Base-by-base conservation (phyloP, 345 rosid species). In the Citrus mangshanensis region DNA sequence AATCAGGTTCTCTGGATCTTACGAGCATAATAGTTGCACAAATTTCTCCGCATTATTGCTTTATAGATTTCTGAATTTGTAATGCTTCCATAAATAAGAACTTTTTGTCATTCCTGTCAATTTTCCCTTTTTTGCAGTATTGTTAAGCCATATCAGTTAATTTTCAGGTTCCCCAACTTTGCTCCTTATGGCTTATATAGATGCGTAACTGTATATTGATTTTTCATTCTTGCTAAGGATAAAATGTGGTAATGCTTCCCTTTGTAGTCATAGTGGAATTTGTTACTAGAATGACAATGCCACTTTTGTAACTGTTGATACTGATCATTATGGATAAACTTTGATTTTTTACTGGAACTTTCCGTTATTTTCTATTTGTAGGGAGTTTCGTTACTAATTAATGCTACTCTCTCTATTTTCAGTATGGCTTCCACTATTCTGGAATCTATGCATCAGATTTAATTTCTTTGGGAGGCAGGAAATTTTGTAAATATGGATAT, bases 401-500 rank as follows among this genome's bases (percentile, higher is more conserved):
- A 34, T 62, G 70, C 61, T 24, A 18, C 74, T 73, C 5, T 71
- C n/a, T 73, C 32, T 69, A 34, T 82, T 66, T 76, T 72, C 91
- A 89, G 89, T 64, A 80, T 81, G 87, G 82, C 64, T 80, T 80
- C 70, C 77, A 62, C 59, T 71, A 65, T 64, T 64, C 55, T 72
- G 78, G 83, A 70, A 81, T 75, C 68, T 54, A 72, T 84, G 79
- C 80, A 82, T 87, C 82, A 84, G 79, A 81, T 81, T 81, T 82
- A 82, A 81, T 70, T 73, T 60, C 68, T 62, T 54, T 60, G 65
- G 35, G 81, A 74, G 78, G 75, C n/a, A 19, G 75, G 83, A 80
- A 79, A 77, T 72, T 4, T 70, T 68, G 51, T 78, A 59, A 77
- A 42, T 70, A 92, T 93, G 97, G 97, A 91, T 84, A 76, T 80